Base-by-base conservation (phyloP, 2,329 filamentous ascomycete species). In the Trichoderma koningiopsis region DNA sequence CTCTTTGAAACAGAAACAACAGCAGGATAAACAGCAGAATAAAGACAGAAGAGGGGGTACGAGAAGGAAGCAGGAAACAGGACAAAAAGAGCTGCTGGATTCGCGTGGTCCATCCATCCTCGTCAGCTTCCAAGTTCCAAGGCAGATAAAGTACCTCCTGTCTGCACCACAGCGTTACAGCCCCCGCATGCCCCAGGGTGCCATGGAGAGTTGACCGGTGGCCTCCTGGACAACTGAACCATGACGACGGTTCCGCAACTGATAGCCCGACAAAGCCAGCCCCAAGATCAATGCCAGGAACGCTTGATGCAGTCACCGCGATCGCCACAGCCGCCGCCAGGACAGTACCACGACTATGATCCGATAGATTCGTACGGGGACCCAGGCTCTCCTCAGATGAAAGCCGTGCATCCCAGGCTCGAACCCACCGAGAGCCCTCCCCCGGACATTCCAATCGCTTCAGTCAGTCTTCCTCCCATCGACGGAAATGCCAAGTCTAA, bases 401-500 rank as follows among this genome's bases (percentile, higher is more conserved):
- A 73, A 72, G 74, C 77, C 69, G 71, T 78, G 71, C 77, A 75
- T 72, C 77, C 76, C 53, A 79, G 72, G 66, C 74, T 79, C 73
- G 74, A 76, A 71, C 75, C 72, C 52, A 76, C 75, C 58, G 76
- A 75, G 69, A 79, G 75, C 74, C 78, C 77, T 68, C 74, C 76
- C 29, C 78, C 76, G 72, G 75, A 78, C 79, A 85, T 75, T 68
- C 77, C 76, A 73, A 68, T 72, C 72, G 72, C 75, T 70, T 76
- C 78, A 79, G 78, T 79, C 73, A 79, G 77, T 79, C 72, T 75
- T 74, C 72, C 69, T 73, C 76, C 71, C 57, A 68, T 70, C 75
- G 74, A 74, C 76, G 73, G 73, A 84, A 74, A 85, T 86, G 77
- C 79, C 78, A 83, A 82, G 77, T 84, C 83, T 83, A 80, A 82